phyloP scores from a whole-genome alignment of 331 rosid species.

The Acacia concinna region DNA sequence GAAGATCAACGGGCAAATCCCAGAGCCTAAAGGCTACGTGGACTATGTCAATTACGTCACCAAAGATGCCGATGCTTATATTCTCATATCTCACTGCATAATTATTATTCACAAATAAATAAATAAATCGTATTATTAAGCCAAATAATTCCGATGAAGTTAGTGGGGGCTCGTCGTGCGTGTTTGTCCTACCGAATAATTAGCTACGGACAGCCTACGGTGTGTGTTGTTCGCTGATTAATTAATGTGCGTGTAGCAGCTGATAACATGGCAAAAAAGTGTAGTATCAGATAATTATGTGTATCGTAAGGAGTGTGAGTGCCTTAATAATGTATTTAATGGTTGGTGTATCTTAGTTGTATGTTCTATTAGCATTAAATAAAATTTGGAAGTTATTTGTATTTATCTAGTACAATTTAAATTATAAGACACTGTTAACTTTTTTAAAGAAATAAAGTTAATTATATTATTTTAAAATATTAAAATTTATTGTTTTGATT shows the following conservation, averaged over 20 bases:
- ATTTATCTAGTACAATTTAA: too few species aligned
- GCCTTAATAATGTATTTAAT: neutral
- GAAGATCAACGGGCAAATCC: slow-evolving; percentile 18
- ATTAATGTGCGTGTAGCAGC: neutral
- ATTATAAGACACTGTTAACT: too few species aligned
- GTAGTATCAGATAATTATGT: neutral
- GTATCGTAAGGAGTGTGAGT: neutral
- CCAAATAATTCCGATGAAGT: neutral
- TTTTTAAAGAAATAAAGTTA: too few species aligned
- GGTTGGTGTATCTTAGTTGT: neutral
- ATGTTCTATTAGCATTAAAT: too few species aligned
- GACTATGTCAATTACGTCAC: neutral
- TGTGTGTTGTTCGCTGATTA: neutral
- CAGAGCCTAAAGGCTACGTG: slow-evolving; percentile 20
- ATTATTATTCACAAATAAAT: neutral
- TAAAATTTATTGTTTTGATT: too few species aligned
- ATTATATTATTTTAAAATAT: too few species aligned
- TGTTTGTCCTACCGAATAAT: neutral
- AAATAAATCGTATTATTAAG: neutral
- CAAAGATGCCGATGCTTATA: slow-evolving; percentile 25
- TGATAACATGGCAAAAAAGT: too few species aligned
- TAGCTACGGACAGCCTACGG: too few species aligned
- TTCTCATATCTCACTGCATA: slow-evolving; percentile 5
- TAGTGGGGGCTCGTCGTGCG: neutral
- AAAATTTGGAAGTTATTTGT: too few species aligned